Evolutionary conservation across 257 asterid genomes (phyloP).

Genomic region (Plantago ovata): DNA sequence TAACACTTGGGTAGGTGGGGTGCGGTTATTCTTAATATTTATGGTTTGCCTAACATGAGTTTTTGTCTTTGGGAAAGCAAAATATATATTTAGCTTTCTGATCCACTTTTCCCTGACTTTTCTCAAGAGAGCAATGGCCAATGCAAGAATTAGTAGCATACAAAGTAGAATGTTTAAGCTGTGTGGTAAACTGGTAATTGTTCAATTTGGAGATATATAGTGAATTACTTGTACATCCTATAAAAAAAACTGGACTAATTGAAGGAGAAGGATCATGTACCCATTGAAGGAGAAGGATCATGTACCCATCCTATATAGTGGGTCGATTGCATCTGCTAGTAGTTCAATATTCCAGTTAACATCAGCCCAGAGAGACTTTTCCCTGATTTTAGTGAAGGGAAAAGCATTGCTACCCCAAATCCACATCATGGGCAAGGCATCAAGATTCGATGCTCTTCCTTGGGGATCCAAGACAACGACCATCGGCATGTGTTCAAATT

Average conservation of each 20-base stretch:
- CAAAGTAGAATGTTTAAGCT: no score
- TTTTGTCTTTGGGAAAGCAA: no score
- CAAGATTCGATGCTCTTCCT: constrained; percentile 58
- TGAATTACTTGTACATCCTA: background rate
- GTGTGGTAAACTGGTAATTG: no score
- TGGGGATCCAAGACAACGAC: constrained; percentile 79
- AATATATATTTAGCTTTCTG: no score
- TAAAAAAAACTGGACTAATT: background rate
- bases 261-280: constrained; percentile 26
- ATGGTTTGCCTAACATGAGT: no score
- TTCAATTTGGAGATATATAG: no score
- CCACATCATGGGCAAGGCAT: constrained; percentile 92
- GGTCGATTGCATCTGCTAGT: constrained; percentile 63
- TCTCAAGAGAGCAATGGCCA: no score
- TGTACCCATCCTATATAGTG: constrained; percentile 63
- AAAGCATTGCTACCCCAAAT: constrained; percentile 85
- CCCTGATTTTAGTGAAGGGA: constrained; percentile 65
- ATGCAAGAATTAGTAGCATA: no score
- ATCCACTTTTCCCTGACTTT: no score
- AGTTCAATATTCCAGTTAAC: constrained; percentile 61
- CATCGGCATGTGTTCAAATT: constrained; percentile 59
- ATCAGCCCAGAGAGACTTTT: constrained; percentile 63
- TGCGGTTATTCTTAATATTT: no score
- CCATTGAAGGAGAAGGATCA: constrained; percentile 36
- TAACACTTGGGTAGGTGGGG: no score